phyloP scores from a whole-genome alignment of 2,329 filamentous ascomycete genomes.

The Colletotrichum somersetense region DNA sequence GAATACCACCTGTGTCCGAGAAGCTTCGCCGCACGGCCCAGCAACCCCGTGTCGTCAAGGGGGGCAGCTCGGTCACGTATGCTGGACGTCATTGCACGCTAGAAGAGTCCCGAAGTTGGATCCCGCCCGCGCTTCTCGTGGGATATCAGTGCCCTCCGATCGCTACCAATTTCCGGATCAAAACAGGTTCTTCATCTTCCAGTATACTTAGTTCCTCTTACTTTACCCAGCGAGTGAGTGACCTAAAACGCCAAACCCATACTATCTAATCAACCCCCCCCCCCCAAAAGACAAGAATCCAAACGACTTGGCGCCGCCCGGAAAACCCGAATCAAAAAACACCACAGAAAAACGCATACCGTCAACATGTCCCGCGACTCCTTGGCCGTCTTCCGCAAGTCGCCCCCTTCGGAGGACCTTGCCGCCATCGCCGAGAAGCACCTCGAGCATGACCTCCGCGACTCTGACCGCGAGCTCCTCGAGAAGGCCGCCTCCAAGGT shows the following conservation, averaged over 20 bases:
- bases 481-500: constrained; percentile 67
- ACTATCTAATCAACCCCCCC: not conserved
- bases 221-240: too few species aligned
- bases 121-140: not conserved
- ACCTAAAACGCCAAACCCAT: not conserved
- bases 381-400: constrained; percentile 51
- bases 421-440: constrained; percentile 68
- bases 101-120: not conserved
- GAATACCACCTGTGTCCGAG: not conserved
- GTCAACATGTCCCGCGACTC: constrained; percentile 42
- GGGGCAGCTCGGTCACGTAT: constrained; percentile 18
- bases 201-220: not conserved
- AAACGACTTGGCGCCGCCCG: not conserved
- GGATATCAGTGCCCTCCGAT: not conserved
- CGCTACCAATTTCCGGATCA: not conserved
- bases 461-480: constrained; percentile 70
- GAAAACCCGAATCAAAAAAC: not conserved
- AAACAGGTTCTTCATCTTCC: not conserved
- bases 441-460: constrained; percentile 64
- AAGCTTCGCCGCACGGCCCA: constrained; percentile 16
- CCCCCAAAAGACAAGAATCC: not conserved
- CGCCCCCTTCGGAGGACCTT: constrained; percentile 61
- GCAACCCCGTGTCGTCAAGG: not conserved
- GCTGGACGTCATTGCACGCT: constrained; percentile 26
- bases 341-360: too few species aligned